Evolutionary conservation across 1,284 basidiomycete genomes (phyloP), one percentile per base, ranked within the genome.

Genomic region (Leccinum ponderosum): DNA sequence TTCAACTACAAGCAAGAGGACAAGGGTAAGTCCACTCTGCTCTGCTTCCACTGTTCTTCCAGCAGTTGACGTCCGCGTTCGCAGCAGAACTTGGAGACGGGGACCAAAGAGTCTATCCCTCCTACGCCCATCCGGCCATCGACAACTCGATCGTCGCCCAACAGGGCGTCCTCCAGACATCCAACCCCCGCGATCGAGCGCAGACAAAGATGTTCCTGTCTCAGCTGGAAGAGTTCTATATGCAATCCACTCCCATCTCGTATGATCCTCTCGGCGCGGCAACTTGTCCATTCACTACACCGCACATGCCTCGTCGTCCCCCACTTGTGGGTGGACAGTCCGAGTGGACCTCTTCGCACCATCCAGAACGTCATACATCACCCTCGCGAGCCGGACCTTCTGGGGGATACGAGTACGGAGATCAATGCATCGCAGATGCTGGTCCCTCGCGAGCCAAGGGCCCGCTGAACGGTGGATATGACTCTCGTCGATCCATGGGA

Each of bases 61-160:
- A 11, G 3, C 11, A 6, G 51, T 12, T 53, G 31, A 71, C 31
- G 39, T 42, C 17, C 20, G 14, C 6, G 3, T 27, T 20, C 7
- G 7, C 31, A 69, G 67, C 22, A 14, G 17, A 52, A 29, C 12
- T n/a, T 15, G 39, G 4, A 42, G 39, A 42, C 17, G 42, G n/a
- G 42, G 12, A 44, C 42, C 31, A 35, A 59, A 42, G 31, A 31
- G 39, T 15, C 4, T 54, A 68, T 27, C 66, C 47, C 4, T 59
- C 44, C 42, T 50, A 58, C 2, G 37, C 37, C 6, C 47, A 54
- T 4, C 48, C 52, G 0, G 27, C 56, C 15, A n/a, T 59, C 4
- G 57, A 71, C 4, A 11, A 60, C 12, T 56, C 59, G 5, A 39
- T 57, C 11, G 35, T 55, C 11, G 37, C 61, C 14, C 55, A 57